Conservation (phyloP, 192 early-diverging fungal genomes). For the Coemansia sp. region DNA sequence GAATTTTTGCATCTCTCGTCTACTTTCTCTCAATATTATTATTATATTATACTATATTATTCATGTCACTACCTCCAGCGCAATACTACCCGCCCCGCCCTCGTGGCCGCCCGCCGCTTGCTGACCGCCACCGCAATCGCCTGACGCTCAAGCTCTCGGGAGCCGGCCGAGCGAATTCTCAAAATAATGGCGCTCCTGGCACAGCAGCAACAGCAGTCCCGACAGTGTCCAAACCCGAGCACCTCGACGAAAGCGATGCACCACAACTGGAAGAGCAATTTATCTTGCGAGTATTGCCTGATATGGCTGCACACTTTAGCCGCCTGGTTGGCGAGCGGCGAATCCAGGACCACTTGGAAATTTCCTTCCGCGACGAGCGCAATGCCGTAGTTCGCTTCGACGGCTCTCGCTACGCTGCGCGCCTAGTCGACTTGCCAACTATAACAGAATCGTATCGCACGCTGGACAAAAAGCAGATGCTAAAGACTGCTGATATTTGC, state of each 20-base stretch:
- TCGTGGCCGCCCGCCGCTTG: conserved; percentile 48
- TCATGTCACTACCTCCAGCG: conserved; percentile 1
- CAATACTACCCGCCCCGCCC: conserved; percentile 32
- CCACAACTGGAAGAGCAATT: conserved; percentile 47
- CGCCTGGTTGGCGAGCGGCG: conserved; percentile 30
- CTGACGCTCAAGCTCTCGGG: conserved; percentile 46
- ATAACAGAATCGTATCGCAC: conserved; percentile 46
- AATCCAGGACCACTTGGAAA: conserved; percentile 40
- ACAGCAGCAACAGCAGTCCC: neutral
- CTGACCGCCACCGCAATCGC: conserved; percentile 46
- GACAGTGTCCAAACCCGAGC: neutral
- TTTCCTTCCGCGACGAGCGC: conserved; percentile 40
- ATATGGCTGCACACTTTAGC: conserved; percentile 33
- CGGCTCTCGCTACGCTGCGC: conserved; percentile 15
- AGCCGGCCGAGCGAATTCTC: neutral
- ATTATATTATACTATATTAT: neutral
- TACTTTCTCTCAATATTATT: neutral
- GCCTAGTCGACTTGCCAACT: conserved; percentile 48
- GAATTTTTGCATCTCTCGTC: neutral
- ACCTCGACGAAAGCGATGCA: conserved; percentile 24
- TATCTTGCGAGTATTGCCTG: conserved; percentile 38
- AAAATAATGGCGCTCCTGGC: neutral
- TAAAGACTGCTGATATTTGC: conserved; percentile 51
- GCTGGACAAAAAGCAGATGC: conserved; percentile 43
- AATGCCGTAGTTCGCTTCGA: conserved; percentile 39